Conservation (phyloP, 164 flowering plant genomes). For the Nelumbo lutea region DNA sequence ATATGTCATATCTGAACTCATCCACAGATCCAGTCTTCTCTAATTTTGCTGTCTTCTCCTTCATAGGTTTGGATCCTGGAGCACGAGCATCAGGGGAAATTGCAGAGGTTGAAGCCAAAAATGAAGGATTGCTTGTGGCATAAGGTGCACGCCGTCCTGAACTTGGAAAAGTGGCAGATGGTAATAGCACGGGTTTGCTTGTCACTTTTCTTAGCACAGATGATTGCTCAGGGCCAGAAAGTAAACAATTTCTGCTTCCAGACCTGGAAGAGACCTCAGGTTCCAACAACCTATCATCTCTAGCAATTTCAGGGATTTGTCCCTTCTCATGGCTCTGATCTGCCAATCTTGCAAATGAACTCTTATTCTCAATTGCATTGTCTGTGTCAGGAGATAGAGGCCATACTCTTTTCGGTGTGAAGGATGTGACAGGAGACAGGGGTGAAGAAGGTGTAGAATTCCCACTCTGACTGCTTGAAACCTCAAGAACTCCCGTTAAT, state of each 20-base stretch:
- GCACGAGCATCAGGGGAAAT: constrained; percentile 70
- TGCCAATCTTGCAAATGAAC: constrained; percentile 23
- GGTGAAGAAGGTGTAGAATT: constrained; percentile 93
- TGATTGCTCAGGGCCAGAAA: constrained; percentile 26
- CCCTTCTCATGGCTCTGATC: constrained; percentile 17
- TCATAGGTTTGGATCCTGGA: constrained; percentile 67
- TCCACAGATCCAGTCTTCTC: constrained; percentile 24
- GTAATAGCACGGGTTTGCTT: constrained; percentile 37
- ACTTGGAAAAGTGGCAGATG: constrained; percentile 65
- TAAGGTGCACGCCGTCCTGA: constrained; percentile 24
- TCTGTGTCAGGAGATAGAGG: constrained; percentile 27
- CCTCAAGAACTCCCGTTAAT: constrained; percentile 43
- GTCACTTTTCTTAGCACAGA: constrained; percentile 18
- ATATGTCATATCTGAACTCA: constrained; percentile 64
- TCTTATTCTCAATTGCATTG: constrained; percentile 22
- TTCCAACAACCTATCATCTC: constrained; percentile 11
- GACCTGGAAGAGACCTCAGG: constrained; percentile 16
- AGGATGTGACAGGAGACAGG: constrained; percentile 56
- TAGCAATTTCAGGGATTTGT: constrained; percentile 12
- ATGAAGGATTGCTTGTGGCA: constrained; percentile 13
- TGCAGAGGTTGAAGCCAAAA: constrained; percentile 36
- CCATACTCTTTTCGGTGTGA: constrained; percentile 24
- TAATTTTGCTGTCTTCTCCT: constrained; percentile 24
- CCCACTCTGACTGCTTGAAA: constrained; percentile 90
- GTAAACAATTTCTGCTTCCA: constrained; percentile 3